Base-by-base conservation (phyloP, 768 basidiomycete genomes). In the Suillus americanus region DNA sequence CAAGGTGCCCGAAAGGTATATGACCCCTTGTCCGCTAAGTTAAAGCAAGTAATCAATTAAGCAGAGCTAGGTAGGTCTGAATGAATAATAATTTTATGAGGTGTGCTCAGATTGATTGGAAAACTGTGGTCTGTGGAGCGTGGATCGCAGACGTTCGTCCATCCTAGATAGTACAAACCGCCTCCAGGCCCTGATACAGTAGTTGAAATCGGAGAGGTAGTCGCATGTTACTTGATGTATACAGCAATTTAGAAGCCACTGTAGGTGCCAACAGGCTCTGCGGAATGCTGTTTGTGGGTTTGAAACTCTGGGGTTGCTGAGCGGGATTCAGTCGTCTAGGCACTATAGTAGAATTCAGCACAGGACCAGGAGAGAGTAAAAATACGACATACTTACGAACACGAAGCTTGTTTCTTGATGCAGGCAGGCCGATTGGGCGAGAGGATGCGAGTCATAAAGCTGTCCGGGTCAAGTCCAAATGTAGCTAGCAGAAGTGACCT, bases 1-100 rank as follows among this genome's bases (percentile, higher is more conserved):
- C 25, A 28, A 40, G 89, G 88, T 38, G 81, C 89, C 92, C 92
- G 94, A 13, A 92, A 79, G 57, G 88, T 85, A 70, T 92, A 92
- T 28, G 93, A 79, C 69, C 91, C 89, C 76, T 82, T 87, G 76
- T 94, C 92, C 23, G 83, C 79, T 20, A 85, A 83, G 74, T 94
- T 90, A 70, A 94, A 94, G 68, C 85, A 89, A 40, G 90, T 90
- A 63, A 86, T 71, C 50, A 92, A 50, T 50, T 25, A 16, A 50
- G 13, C 48, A 50, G 79, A 13, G 88, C 77, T 5, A 88, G 83
- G 73, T 92, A 88, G 83, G 73, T 92, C 90, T 28, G 85, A 78
- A 48, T 88, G 86, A 69, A 91, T 82, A 23, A 78, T 67, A 40
- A 82, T 71, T 68, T 75, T 81, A 73, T 73, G 78, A 60, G 71